A percentile compares a stretch with the other conserved stretches of the same genome.
These are phyloP conservation scores for Verbascum thapsus DNA, from an alignment of 257 asterid genomes.

Conservation along the genomic window DNA sequence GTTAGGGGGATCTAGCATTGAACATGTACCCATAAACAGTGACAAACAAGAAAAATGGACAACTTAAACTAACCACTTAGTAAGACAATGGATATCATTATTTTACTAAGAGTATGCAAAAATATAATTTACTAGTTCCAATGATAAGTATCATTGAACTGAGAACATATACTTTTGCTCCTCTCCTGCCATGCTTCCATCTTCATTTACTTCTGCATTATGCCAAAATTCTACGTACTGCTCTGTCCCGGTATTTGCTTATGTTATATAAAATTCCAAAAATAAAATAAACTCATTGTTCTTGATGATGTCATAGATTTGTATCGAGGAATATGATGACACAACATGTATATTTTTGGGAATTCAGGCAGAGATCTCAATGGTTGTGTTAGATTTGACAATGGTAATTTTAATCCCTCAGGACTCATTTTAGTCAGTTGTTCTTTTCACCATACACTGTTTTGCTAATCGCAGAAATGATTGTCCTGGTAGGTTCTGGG, in stretches of 20 bases:
- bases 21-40: too few species aligned
- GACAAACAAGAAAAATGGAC: too few species aligned
- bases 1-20: slow-evolving; percentile 1
- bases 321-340: slow-evolving; percentile 87
- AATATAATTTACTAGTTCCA: not conserved
- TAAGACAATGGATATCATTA: too few species aligned
- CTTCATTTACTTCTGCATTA: slow-evolving; percentile 5
- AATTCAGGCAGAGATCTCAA: slow-evolving; percentile 83
- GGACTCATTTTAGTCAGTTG: slow-evolving; percentile 9
- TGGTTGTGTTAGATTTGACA: slow-evolving; percentile 78
- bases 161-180: not conserved
- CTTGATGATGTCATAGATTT: slow-evolving; percentile 56
- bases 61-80: too few species aligned
- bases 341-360: slow-evolving; percentile 74
- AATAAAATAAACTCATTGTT: slow-evolving; percentile 33
- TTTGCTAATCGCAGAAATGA: slow-evolving; percentile 29
- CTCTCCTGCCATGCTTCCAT: slow-evolving; percentile 10
- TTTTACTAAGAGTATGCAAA: slow-evolving; percentile 12
- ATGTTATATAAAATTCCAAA: slow-evolving; percentile 9
- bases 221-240: not conserved
- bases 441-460: slow-evolving; percentile 12
- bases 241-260: slow-evolving; percentile 1
- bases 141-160: not conserved
- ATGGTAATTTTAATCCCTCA: slow-evolving; percentile 58
- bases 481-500: slow-evolving; percentile 78